Evolutionary conservation across 2,329 filamentous ascomycete genomes (phyloP), one percentile per base, ranked within the genome.

Genomic region (Paecilomyces sp.): DNA sequence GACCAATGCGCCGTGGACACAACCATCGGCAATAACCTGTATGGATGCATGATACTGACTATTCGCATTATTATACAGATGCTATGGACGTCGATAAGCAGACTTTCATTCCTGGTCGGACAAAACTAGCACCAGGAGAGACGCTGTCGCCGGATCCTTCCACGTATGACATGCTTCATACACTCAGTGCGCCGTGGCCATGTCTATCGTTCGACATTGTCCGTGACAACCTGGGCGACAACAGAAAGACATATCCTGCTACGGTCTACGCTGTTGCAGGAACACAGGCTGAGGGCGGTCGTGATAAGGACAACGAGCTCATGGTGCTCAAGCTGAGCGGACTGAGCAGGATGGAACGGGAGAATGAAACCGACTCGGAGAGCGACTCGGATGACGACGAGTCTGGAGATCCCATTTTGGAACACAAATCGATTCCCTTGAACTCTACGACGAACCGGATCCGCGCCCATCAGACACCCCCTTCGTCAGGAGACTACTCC

Each of bases 101-200:
- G 74, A 96, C 92, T 50, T 99, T 97, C 77, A 97, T 99, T 69
- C 92, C 96, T 66, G 94, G 94, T 64, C 86, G 94, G 70, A 91
- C 92, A 75, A 93, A 94, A 79, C 84, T 97, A 64, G 91, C 91
- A 64, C 88, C 91, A 12, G 93, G 92, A 68, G 92, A 97, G 80
- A 92, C 91, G 4, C 84, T 99, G 59, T 87, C 92, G 3, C 93
- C 94, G 13, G 94, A 99, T 76, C 83, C 90, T 61, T 91, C 90
- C n/a, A 93, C 93, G 5, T 99, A 99, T 80, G 89, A 97, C 74
- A 95, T 99, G 92, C 86, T 99, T 61, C 94, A 99, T 81, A 91
- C 87, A 62, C 84, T 99, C 64, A 94, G 89, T 75, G 92, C 92
- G 7, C 92, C 92, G 1, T 99, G 94, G 94, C 94, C 94, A 2